Base-by-base conservation (phyloP, 805 yeast genomes). In the Ogataea minuta region DNA sequence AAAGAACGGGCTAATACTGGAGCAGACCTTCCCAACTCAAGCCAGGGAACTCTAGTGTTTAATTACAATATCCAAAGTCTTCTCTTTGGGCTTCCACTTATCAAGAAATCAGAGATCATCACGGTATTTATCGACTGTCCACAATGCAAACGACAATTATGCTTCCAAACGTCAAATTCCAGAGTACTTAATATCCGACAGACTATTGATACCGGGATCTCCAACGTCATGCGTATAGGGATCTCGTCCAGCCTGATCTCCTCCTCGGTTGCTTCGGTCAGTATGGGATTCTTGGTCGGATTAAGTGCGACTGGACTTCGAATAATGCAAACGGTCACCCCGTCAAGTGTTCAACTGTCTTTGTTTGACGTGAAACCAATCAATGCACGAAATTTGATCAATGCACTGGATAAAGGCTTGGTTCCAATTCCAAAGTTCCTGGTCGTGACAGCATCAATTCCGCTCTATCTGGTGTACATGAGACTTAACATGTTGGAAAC, bases 61-160 rank as follows among this genome's bases (percentile, higher is more conserved):
- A 42, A 46, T 19, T 46, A 42, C 40, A 39, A 39, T 19, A 39
- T 50, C 4, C 49, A 40, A 24, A 40, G 45, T 13, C 21, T 46
- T 2, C 14, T 49, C 15, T 35, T 50, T 16, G 57, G 56, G 3
- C 19, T 44, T 6, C 53, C 50, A 9, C 26, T 44, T 10, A 32
- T 45, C 36, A 43, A 40, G 23, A 51, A 45, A 23, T 46, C 55
- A 20, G 54, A 51, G 21, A 42, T 40, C 12, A 43, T 44, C 21
- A 43, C 45, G 17, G 49, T 54, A 6, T 48, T 48, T 16, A 54
- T 63, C 14, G 55, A 53, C 13, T 67, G 72, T 44, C 70, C 70
- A 1, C 71, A 66, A 43, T 67, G 72, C 44, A 52, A 58, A 28
- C 43, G 58, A 4, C 54, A 60, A 9, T 54, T 66, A 3, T 47